A percentile compares a stretch with the other conserved stretches of the same genome.
Evolutionary conservation across 2,329 filamentous ascomycete species (phyloP).

Genomic region (Trematosphaeria pertusa): DNA sequence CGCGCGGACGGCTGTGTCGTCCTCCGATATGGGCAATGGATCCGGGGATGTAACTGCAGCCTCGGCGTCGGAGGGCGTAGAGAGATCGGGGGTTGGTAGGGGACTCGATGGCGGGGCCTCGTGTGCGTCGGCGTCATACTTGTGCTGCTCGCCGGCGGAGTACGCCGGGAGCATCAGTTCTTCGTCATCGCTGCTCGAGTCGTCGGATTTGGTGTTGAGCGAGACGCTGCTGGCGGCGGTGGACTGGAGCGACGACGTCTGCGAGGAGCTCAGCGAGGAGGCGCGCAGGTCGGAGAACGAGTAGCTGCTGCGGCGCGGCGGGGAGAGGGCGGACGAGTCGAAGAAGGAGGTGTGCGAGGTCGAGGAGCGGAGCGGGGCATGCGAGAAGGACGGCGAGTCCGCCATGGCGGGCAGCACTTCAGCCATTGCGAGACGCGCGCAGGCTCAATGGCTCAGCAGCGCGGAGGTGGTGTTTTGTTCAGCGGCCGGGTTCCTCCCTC

Average conservation of each 20-base stretch:
- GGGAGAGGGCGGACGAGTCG: conserved; percentile 39
- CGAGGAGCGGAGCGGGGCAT: conserved; percentile 50
- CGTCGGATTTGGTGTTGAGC: conserved; percentile 64
- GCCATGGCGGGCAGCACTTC: conserved; percentile 53
- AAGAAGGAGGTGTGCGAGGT: conserved; percentile 54
- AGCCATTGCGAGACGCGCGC: conserved; percentile 45
- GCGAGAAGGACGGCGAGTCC: conserved; percentile 52
- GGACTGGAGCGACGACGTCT: conserved; percentile 64
- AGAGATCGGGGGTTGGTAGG: conserved; percentile 40
- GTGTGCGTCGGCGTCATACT: conserved; percentile 21
- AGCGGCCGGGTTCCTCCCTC: conserved; percentile 35
- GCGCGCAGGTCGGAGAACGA: conserved; percentile 47
- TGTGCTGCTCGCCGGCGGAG: conserved; percentile 22
- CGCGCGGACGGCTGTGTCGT: conserved; percentile 77
- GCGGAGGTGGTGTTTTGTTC: conserved; percentile 17
- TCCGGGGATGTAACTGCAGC: conserved; percentile 58
- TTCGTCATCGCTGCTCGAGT: conserved; percentile 48
- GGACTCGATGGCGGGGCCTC: conserved; percentile 49
- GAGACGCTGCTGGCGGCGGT: conserved; percentile 70
- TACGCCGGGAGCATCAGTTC: conserved; percentile 56
- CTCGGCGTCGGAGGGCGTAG: conserved; percentile 61
- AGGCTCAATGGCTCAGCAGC: conserved; percentile 28
- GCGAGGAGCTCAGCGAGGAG: conserved; percentile 42
- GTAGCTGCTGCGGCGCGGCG: conserved; percentile 42
- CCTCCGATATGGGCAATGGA: conserved; percentile 66